Evolutionary conservation across 2,329 filamentous ascomycete genomes (phyloP).

Genomic region (Fusarium beomiforme): DNA sequence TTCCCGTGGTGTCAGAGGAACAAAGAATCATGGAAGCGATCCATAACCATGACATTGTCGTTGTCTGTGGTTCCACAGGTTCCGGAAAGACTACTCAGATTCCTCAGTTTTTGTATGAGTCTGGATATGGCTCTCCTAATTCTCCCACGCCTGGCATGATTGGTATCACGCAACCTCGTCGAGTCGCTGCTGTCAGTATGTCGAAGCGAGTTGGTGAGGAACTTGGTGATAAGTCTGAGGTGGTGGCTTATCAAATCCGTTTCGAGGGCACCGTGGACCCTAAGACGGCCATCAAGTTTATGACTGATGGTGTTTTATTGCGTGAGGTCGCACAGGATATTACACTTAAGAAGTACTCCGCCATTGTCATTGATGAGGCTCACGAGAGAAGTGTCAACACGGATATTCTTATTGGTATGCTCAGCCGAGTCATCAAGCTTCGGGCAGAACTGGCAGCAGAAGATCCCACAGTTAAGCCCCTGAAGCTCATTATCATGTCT

Average conservation of each 20-base stretch:
- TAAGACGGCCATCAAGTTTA: conserved; percentile 94
- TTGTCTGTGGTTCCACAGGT: conserved; percentile 94
- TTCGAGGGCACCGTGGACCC: conserved; percentile 86
- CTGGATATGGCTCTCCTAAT: conserved; percentile 83
- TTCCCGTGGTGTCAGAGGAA: conserved; percentile 94
- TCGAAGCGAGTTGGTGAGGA: conserved; percentile 91
- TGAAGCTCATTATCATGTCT: conserved; percentile 98
- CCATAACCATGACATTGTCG: conserved; percentile 87
- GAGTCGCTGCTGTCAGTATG: conserved; percentile 97
- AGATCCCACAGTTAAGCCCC: conserved; percentile 74
- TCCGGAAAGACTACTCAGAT: conserved; percentile 98
- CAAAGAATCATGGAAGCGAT: conserved; percentile 99
- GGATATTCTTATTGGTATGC: conserved; percentile 96
- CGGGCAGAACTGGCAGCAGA: conserved; percentile 79
- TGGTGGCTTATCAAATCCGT: conserved; percentile 92
- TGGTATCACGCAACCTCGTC: conserved; percentile 91
- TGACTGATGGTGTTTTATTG: conserved; percentile 96
- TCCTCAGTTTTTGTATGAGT: conserved; percentile 94
- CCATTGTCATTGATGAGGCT: conserved; percentile 94
- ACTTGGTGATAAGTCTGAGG: conserved; percentile 77
- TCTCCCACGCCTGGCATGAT: conserved; percentile 91
- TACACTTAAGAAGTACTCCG: conserved; percentile 87
- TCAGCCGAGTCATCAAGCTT: conserved; percentile 90
- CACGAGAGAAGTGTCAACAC: conserved; percentile 98
- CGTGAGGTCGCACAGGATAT: conserved; percentile 93